Evolutionary conservation across 1,139 yeast species (phyloP).

Genomic region (Candida glucosophila): DNA sequence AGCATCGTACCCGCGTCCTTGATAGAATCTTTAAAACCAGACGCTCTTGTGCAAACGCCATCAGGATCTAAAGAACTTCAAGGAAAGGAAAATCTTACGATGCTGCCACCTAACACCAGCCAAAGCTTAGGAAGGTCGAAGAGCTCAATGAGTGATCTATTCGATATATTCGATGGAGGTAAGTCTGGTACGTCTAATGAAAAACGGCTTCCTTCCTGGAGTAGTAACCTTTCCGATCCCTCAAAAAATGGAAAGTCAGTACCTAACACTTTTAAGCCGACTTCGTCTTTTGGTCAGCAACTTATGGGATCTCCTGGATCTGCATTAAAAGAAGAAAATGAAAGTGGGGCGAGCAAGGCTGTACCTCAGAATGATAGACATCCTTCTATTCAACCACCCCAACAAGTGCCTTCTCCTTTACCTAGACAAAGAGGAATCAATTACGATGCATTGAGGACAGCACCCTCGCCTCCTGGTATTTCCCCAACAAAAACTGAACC

Average conservation of each 20-base stretch:
- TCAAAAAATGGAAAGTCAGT: constrained; percentile 20
- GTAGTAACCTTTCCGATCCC: constrained; percentile 2
- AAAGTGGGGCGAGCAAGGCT: constrained; percentile 10
- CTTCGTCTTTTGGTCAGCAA: constrained; percentile 63
- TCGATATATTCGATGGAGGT: constrained; percentile 38
- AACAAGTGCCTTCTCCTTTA: neutral
- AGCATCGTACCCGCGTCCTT: constrained; percentile 52
- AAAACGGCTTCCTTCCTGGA: constrained; percentile 12
- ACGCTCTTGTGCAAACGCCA: constrained; percentile 1
- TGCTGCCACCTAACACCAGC: constrained; percentile 6
- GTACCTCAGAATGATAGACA: neutral
- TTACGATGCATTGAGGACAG: constrained; percentile 40
- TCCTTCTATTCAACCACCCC: constrained; percentile 4
- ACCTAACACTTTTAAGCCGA: constrained; percentile 43
- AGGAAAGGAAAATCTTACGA: neutral
- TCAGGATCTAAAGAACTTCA: constrained; percentile 1
- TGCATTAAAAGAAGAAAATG: constrained; percentile 13
- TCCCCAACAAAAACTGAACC: constrained; percentile 4
- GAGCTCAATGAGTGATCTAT: constrained; percentile 59
- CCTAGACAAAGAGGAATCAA: constrained; percentile 13
- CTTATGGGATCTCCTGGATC: constrained; percentile 27
- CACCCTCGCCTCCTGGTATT: constrained; percentile 37
- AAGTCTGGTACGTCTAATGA: constrained; percentile 5
- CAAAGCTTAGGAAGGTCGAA: constrained; percentile 19
- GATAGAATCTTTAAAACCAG: constrained; percentile 26